These are phyloP conservation scores for Fusarium coffeatum DNA, from an alignment of 2,329 filamentous ascomycete genomes.

Conservation along the genomic window DNA sequence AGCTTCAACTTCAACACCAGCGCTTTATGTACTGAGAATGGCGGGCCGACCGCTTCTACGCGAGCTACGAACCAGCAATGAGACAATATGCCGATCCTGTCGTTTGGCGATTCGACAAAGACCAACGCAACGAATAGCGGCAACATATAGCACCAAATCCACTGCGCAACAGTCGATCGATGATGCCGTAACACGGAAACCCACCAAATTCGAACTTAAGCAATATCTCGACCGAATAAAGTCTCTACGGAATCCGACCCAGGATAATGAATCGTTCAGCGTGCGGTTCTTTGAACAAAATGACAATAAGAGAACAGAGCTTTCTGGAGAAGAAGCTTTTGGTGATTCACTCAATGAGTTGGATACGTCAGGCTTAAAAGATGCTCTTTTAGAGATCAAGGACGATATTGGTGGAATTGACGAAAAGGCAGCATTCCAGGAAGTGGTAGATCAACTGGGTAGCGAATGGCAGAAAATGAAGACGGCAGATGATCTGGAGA, in stretches of 20 bases:
- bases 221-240: slow-evolving; percentile 47
- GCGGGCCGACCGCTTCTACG: slow-evolving; percentile 52
- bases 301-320: slow-evolving; percentile 51
- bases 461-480: slow-evolving; percentile 48
- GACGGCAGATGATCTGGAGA: slow-evolving; percentile 51
- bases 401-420: slow-evolving; percentile 51
- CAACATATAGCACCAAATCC: slow-evolving; percentile 50
- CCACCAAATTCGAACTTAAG: slow-evolving; percentile 44
- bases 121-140: slow-evolving; percentile 44
- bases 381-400: slow-evolving; percentile 55
- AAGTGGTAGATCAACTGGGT: slow-evolving; percentile 52
- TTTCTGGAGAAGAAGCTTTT: slow-evolving; percentile 57
- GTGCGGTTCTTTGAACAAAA: slow-evolving; percentile 64
- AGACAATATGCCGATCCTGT: slow-evolving; percentile 55
- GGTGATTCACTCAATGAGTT: slow-evolving; percentile 52
- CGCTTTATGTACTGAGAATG: slow-evolving; percentile 45
- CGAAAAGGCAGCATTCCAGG: slow-evolving; percentile 51
- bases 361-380: slow-evolving; percentile 52
- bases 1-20: slow-evolving; percentile 10
- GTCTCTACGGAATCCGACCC: slow-evolving; percentile 39
- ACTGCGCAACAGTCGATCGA: slow-evolving; percentile 27
- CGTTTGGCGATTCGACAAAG: slow-evolving; percentile 48
- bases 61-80: slow-evolving; percentile 52
- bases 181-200: slow-evolving; percentile 40
- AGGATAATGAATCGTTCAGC: slow-evolving; percentile 43